A percentile compares a stretch with the other conserved stretches of the same genome.
Conservation (phyloP, 2,329 filamentous ascomycete species). For the Phaeoacremonium minimum region DNA sequence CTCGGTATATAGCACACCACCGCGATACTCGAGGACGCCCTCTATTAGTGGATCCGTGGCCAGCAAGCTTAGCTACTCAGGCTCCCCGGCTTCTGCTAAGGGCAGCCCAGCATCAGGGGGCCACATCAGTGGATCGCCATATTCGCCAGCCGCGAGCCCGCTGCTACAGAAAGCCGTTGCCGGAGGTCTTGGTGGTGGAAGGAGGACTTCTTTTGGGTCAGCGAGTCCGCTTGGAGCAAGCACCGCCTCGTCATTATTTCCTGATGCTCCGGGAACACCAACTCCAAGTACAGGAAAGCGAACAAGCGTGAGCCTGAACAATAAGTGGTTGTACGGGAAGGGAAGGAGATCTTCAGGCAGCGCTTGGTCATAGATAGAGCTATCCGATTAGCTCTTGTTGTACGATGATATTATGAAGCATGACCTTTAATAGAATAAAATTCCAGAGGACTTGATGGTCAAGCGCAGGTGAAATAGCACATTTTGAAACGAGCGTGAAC, state of each 20-base stretch:
- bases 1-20: conserved; percentile 77
- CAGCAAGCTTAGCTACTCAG: conserved; percentile 51
- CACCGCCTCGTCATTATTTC: conserved; percentile 41
- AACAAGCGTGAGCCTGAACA: conserved; percentile 76
- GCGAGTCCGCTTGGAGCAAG: conserved; percentile 47
- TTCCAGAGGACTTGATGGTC: too few species aligned
- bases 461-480: too few species aligned
- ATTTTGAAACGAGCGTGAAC: too few species aligned
- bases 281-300: conserved; percentile 62
- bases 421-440: too few species aligned
- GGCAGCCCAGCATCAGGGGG: conserved; percentile 26
- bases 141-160: conserved; percentile 40
- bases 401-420: neutral
- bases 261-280: conserved; percentile 60
- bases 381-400: neutral
- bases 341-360: conserved; percentile 54
- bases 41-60: conserved; percentile 59
- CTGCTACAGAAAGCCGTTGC: conserved; percentile 66
- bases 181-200: conserved; percentile 40
- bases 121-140: conserved; percentile 38
- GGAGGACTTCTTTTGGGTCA: conserved; percentile 61
- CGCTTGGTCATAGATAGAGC: conserved; percentile 21
- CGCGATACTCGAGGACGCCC: conserved; percentile 75
- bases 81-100: conserved; percentile 54
- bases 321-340: conserved; percentile 92